A percentile compares a stretch with the other conserved stretches of the same genome.
These are phyloP conservation scores for Sarocladium strictum DNA, from an alignment of 2,329 filamentous ascomycete genomes.

Conservation along the genomic window DNA sequence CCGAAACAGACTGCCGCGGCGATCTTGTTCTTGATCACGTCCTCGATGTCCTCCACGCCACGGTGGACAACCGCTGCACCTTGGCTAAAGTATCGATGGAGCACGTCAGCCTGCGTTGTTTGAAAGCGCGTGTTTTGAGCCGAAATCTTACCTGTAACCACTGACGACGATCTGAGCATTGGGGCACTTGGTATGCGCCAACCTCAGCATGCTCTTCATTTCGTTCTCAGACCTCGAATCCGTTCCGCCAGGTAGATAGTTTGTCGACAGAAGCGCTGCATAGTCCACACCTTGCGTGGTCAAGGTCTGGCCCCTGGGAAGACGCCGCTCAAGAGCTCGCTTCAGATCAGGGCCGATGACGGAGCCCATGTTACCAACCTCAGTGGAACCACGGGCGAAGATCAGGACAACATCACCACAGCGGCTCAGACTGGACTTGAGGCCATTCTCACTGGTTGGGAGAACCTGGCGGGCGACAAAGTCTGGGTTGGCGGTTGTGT, in stretches of 20 bases:
- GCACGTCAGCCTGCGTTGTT: too few species aligned
- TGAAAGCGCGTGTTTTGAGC: too few species aligned
- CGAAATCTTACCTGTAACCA: constrained; percentile 25
- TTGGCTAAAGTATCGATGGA: constrained; percentile 21
- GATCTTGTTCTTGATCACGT: constrained; percentile 19
- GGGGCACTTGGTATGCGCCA: constrained; percentile 30
- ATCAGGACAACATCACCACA: constrained; percentile 18
- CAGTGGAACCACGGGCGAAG: constrained; percentile 19
- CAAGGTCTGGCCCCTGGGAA: constrained; percentile 14
- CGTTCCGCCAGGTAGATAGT: constrained; percentile 26
- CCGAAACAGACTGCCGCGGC: constrained; percentile 20
- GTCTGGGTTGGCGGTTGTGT: constrained; percentile 4
- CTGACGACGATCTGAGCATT: constrained; percentile 28
- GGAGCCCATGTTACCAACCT: constrained; percentile 18
- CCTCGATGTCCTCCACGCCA: constrained; percentile 19
- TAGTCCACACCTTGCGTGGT: constrained; percentile 27
- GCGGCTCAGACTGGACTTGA: constrained; percentile 11
- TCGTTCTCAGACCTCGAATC: constrained; percentile 25
- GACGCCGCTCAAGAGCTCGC: constrained; percentile 14
- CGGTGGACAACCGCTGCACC: constrained; percentile 22
- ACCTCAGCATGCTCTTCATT: constrained; percentile 26
- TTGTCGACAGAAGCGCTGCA: constrained; percentile 25
- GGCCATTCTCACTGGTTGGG: constrained; percentile 9
- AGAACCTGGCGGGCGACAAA: constrained; percentile 10
- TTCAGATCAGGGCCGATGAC: constrained; percentile 16